These are phyloP conservation scores for Anisodus tanguticus DNA, from an alignment of 257 asterid species.

Conservation along the genomic window DNA sequence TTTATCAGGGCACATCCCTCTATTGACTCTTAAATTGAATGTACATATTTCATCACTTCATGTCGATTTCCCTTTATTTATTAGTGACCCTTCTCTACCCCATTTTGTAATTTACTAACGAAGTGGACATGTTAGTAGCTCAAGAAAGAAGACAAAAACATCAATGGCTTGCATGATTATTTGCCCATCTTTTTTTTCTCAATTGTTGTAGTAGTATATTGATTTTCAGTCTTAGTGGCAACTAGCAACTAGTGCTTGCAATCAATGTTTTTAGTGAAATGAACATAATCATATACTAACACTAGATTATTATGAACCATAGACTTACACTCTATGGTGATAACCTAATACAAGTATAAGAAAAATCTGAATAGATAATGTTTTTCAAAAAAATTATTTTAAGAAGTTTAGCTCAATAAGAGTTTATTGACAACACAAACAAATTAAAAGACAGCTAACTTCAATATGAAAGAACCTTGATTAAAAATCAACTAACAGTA, in stretches of 20 bases:
- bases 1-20: not conserved
- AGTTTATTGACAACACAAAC: not conserved
- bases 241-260: not conserved
- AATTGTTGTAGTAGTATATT: not conserved
- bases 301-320: not conserved
- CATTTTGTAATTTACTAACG: not conserved
- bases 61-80: too few species aligned
- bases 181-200: not conserved
- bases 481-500: not conserved
- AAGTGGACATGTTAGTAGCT: conserved; percentile 12
- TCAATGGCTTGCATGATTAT: not conserved
- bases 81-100: not conserved
- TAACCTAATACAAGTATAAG: not conserved
- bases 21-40: not conserved
- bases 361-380: not conserved
- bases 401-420: not conserved
- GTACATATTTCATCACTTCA: too few species aligned
- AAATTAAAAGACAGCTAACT: not conserved
- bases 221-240: not conserved
- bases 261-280: conserved; percentile 4
- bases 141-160: conserved; percentile 5
- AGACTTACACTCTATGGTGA: not conserved
- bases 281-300: not conserved
- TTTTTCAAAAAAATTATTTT: not conserved
- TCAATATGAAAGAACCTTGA: too few species aligned